phyloP scores from a whole-genome alignment of 805 yeast species.

The Wickerhamomyces mucosus region DNA sequence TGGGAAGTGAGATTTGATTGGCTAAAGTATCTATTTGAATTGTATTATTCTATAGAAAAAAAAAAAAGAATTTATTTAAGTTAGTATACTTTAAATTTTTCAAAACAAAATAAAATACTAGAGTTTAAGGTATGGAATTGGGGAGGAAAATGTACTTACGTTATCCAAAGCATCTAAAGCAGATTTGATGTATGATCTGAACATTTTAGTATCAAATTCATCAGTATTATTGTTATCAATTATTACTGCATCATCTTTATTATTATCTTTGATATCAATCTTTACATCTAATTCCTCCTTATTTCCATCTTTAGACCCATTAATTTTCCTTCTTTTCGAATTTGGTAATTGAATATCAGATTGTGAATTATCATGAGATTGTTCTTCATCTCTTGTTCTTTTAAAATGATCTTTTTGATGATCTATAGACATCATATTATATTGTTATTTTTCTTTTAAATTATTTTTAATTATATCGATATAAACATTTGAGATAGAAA shows the following conservation, averaged over 20 bases:
- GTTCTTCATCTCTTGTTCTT: slow-evolving; percentile 17
- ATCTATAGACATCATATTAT: slow-evolving; percentile 20
- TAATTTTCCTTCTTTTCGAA: slow-evolving; percentile 7
- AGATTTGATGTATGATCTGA: slow-evolving; percentile 41
- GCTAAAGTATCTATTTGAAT: slow-evolving; percentile 51
- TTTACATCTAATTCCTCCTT: background rate
- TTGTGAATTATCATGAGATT: slow-evolving; percentile 3
- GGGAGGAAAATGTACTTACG: slow-evolving; percentile 24
- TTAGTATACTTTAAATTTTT: slow-evolving; percentile 17
- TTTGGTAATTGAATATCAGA: slow-evolving; percentile 2
- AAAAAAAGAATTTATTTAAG: slow-evolving; percentile 5
- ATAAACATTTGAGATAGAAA: too few relatives aligned
- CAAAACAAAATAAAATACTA: slow-evolving; percentile 2
- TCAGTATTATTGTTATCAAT: slow-evolving; percentile 2
- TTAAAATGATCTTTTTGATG: slow-evolving; percentile 19
- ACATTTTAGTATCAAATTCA: slow-evolving; percentile 26
- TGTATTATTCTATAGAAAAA: slow-evolving; percentile 32
- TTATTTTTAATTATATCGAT: too few relatives aligned
- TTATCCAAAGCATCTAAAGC: slow-evolving; percentile 65
- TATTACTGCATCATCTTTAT: background rate
- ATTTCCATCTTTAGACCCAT: background rate
- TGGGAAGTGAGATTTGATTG: slow-evolving; percentile 46
- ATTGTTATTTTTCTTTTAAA: too few relatives aligned
- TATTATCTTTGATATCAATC: background rate
- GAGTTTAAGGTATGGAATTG: slow-evolving; percentile 1